Conservation (phyloP, 2,329 filamentous ascomycete species). For the Ceratocystis cacaofunesta region DNA sequence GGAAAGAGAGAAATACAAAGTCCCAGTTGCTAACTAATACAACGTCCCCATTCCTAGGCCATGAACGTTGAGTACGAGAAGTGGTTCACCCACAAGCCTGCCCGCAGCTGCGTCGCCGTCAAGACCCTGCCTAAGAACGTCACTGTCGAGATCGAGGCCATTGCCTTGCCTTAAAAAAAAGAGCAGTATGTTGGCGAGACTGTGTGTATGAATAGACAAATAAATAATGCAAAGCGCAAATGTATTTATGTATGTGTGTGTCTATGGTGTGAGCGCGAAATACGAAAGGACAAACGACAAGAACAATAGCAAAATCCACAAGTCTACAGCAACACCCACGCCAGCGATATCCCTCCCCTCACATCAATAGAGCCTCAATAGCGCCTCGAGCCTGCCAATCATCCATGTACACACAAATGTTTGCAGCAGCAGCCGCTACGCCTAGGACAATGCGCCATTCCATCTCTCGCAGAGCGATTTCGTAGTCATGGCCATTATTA, state of each 20-base stretch:
- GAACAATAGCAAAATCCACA: neutral
- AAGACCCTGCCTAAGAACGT: conserved; percentile 78
- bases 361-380: conserved; percentile 8
- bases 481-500: neutral
- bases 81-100: conserved; percentile 71
- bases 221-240: conserved; percentile 3
- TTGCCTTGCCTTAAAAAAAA: conserved; percentile 47
- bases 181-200: neutral
- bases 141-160: conserved; percentile 79
- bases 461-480: neutral
- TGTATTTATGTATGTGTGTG: neutral
- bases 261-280: neutral
- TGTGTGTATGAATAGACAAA: conserved; percentile 9
- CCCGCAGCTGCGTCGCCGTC: conserved; percentile 79
- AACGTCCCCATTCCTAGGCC: conserved; percentile 27
- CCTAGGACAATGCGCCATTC: conserved; percentile 11
- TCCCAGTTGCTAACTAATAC: neutral
- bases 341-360: neutral
- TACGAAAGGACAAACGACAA: conserved; percentile 9
- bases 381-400: conserved; percentile 4
- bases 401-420: conserved; percentile 13
- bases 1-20: neutral
- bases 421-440: conserved; percentile 13
- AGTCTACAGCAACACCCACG: neutral
- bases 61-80: conserved; percentile 80